Evolutionary conservation across 2,329 filamentous ascomycete species (phyloP).

Genomic region (Scedosporium apiospermum): DNA sequence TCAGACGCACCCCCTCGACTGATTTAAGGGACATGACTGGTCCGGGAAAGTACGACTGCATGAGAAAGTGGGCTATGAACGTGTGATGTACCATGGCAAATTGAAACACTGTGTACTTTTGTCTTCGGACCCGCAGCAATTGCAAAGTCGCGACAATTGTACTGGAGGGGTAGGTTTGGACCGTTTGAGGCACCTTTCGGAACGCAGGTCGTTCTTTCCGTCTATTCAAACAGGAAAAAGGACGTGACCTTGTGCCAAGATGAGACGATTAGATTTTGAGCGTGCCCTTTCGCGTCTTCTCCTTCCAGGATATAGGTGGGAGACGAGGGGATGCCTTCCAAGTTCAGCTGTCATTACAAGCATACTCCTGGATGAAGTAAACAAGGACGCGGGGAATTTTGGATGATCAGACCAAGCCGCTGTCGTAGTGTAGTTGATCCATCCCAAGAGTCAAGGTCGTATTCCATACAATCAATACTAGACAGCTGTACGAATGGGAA

Average conservation of each 20-base stretch:
- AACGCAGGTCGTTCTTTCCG: background rate
- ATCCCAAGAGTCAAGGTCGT: background rate
- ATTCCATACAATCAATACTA: background rate
- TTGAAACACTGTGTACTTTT: background rate
- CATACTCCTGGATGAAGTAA: background rate
- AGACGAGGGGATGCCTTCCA: background rate
- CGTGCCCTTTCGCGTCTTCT: background rate
- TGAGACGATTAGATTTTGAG: background rate
- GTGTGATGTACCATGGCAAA: background rate
- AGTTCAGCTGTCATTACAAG: background rate
- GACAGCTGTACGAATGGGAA: background rate
- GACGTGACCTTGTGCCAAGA: background rate
- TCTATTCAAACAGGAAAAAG: background rate
- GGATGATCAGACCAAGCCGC: background rate
- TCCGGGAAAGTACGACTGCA: conserved; percentile 2
- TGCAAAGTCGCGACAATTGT: background rate
- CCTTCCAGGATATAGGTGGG: background rate
- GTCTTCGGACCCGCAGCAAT: background rate
- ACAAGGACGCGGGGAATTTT: background rate
- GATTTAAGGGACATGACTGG: conserved; percentile 1
- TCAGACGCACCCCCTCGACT: background rate
- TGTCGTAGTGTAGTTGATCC: background rate
- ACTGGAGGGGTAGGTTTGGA: background rate
- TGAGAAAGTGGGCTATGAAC: background rate
- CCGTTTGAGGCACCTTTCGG: background rate